Evolutionary conservation across 768 basidiomycete genomes (phyloP), one percentile per base, ranked within the genome.

Genomic region (Lentinula sp.): DNA sequence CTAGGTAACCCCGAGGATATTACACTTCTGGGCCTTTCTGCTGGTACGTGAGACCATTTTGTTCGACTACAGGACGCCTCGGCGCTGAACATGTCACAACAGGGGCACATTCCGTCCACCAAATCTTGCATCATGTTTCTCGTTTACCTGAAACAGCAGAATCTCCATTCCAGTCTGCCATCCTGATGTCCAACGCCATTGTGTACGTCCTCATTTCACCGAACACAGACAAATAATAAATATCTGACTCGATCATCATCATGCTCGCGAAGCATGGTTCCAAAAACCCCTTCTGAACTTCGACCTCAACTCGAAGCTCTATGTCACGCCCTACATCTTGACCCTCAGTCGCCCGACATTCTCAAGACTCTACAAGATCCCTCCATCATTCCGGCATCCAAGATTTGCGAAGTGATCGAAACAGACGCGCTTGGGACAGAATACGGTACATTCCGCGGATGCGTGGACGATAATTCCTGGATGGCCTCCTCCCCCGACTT

Each of bases 21-120:
- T 18, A 82, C 85, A 63, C 62, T 92, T 9, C 76, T 78, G 13
- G 91, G 90, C 0, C 74, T 89, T n/a, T 91, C 89, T 21, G 90
- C 88, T 59, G 89, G 89, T 82, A 65, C 34, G 64, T 0, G 34
- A 8, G 50, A 57, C 11, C 32, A 35, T 21, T 54, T 60, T 16
- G 18, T 31, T 28, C 28, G 16, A 31, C 11, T 34, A 37, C 15
- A 32, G 54, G n/a, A 54, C 11, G 16, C 4, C 31, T 23, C 15
- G 48, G 9, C 40, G 28, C 52, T 8, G 1, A 35, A 21, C 39
- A 35, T 43, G 28, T 2, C 9, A 6, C 23, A n/a, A 9, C 62
- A 88, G 86, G 88, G 8, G 87, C 84, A 1, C 87, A 93, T 70
- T 84, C 89, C 0, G 84, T 89, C 1, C 89, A 90, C 66, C 88